phyloP scores from a whole-genome alignment of 495 filamentous ascomycete genomes.

The Polyplosphaeria fusca region DNA sequence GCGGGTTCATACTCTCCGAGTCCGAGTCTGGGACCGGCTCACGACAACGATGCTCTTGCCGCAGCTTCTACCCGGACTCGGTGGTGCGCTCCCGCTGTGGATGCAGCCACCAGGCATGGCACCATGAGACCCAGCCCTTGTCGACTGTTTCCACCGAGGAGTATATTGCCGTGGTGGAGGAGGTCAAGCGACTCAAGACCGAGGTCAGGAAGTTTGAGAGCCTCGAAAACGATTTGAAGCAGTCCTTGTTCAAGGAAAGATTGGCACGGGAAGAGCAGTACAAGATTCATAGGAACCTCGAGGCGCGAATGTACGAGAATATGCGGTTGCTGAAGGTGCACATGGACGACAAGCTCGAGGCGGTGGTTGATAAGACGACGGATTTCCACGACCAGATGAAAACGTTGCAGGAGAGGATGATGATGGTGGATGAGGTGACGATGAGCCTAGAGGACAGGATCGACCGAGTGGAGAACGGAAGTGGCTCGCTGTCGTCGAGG shows the following conservation, averaged over 20 bases:
- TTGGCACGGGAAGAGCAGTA: slow-evolving; percentile 28
- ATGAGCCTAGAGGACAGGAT: slow-evolving; percentile 37
- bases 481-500: slow-evolving; percentile 15
- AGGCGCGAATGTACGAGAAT: slow-evolving; percentile 31
- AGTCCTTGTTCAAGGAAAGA: slow-evolving; percentile 25
- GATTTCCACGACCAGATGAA: slow-evolving; percentile 34
- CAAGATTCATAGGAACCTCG: slow-evolving; percentile 19
- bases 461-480: slow-evolving; percentile 25
- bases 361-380: slow-evolving; percentile 35
- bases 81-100: slow-evolving; percentile 37
- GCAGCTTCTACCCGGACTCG: slow-evolving; percentile 31
- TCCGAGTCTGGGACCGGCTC: slow-evolving; percentile 15
- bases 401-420: slow-evolving; percentile 29
- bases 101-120: slow-evolving; percentile 43
- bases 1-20: slow-evolving; percentile 36
- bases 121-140: slow-evolving; percentile 34
- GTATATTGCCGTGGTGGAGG: slow-evolving; percentile 26
- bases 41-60: slow-evolving; percentile 39
- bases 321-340: slow-evolving; percentile 31
- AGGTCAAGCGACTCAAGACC: slow-evolving; percentile 29
- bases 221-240: slow-evolving; percentile 30
- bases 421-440: slow-evolving; percentile 32
- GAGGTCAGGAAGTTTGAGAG: slow-evolving; percentile 22
- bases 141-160: slow-evolving; percentile 30
- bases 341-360: slow-evolving; percentile 38